A percentile compares a stretch with the other conserved stretches of the same genome.
These are phyloP conservation scores for Ogataea ramenticola DNA, from an alignment of 805 yeast species.

Conservation along the genomic window DNA sequence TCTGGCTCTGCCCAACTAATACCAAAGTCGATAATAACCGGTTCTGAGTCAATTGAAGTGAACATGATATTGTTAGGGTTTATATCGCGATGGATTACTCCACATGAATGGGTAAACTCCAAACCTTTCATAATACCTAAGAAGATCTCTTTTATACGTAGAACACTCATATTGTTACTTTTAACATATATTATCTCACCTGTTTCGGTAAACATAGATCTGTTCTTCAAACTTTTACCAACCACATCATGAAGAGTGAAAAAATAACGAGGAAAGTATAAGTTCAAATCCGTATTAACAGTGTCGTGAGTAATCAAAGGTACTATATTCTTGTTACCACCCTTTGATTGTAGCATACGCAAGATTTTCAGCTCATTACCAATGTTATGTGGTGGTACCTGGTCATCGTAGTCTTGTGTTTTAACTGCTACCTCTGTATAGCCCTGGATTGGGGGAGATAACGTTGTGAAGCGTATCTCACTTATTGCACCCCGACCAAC, in stretches of 20 bases:
- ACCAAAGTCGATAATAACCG: constrained; percentile 36
- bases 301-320: constrained; percentile 8
- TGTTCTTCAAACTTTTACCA: constrained; percentile 24
- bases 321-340: constrained; percentile 9
- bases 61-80: constrained; percentile 60
- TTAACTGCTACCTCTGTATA: constrained; percentile 34
- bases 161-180: constrained; percentile 10
- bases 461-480: constrained; percentile 27
- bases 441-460: too few relatives aligned
- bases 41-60: constrained; percentile 17
- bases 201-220: constrained; percentile 4
- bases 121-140: constrained; percentile 39
- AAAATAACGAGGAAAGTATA: constrained; percentile 35
- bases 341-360: constrained; percentile 7
- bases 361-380: constrained; percentile 37
- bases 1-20: constrained; percentile 31
- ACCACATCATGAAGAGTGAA: constrained; percentile 29
- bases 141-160: constrained; percentile 23
- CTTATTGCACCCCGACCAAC: constrained; percentile 40
- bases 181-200: constrained; percentile 11
- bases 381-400: constrained; percentile 48
- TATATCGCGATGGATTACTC: constrained; percentile 64
- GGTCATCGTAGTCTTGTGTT: constrained; percentile 40
- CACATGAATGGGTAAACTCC: constrained; percentile 58
- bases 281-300: constrained; percentile 26